phyloP scores from a whole-genome alignment of 148 eudicot species.

The Polygonum aviculare region DNA sequence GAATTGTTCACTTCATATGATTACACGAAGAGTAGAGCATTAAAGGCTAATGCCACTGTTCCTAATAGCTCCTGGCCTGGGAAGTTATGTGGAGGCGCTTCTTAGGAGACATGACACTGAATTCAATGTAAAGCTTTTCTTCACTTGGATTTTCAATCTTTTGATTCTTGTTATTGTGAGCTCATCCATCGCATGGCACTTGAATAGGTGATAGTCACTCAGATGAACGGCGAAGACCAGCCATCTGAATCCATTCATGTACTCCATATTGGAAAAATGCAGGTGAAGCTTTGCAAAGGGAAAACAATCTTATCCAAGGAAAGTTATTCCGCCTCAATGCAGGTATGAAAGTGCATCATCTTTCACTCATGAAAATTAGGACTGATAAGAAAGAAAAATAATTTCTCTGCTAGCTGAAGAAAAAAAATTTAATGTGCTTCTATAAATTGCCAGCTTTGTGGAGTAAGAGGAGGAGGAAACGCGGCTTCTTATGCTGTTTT shows the following conservation, averaged over 20 bases:
- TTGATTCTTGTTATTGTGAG: neutral
- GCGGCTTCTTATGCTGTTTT: slow-evolving; percentile 87
- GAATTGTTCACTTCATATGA: neutral
- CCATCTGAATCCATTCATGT: slow-evolving; percentile 66
- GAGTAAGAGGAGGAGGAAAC: slow-evolving; percentile 98
- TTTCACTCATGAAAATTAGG: neutral
- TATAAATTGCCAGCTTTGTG: slow-evolving; percentile 55
- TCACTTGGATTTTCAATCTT: neutral
- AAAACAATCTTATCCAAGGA: slow-evolving; percentile 75
- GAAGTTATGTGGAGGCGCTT: slow-evolving; percentile 94
- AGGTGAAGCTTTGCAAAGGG: slow-evolving; percentile 86
- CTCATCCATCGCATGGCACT: neutral
- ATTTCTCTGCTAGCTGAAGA: neutral
- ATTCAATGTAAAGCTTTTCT: slow-evolving; percentile 49
- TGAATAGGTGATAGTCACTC: slow-evolving; percentile 68
- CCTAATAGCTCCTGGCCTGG: slow-evolving; percentile 88
- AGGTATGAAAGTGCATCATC: slow-evolving; percentile 31
- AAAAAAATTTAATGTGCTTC: neutral
- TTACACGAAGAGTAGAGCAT: neutral
- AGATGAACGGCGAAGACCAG: slow-evolving; percentile 77
- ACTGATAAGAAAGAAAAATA: too few species aligned
- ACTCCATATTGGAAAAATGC: slow-evolving; percentile 90
- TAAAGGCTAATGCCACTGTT: neutral
- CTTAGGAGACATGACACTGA: slow-evolving; percentile 77
- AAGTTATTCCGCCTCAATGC: slow-evolving; percentile 81